Base-by-base conservation (phyloP, 2,329 filamentous ascomycete species). In the Pyrenophora seminiperda region DNA sequence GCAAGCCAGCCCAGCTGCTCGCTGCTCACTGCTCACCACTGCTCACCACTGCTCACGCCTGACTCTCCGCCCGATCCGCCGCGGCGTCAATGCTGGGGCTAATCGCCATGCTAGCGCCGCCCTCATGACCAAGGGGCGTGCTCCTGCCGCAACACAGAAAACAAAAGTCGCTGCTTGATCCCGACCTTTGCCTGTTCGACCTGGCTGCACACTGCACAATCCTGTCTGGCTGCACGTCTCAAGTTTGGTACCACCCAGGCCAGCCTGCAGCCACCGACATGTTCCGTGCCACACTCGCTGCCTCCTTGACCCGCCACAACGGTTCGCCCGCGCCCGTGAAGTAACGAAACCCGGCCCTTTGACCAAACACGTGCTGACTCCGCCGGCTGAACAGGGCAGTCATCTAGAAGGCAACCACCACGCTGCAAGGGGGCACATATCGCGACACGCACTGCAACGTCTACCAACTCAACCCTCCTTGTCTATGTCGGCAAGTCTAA, bases 221-320 rank as follows among this genome's bases (percentile, higher is more conserved):
- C 57, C 54, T 50, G 22, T 5, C 22, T 27, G 22, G 22, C 4
- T 9, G 7, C 51, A 50, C 53, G 56, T 56, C 60, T 63, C 66
- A 53, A 63, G 61, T 57, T 61, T 57, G 53, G 54, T 56, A 61
- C 19, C 20, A 18, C 36, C 19, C 29, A 38, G 31, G 15, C 18
- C 38, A 27, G 22, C 14, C 7, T 7, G 17, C 44, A 53, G 53
- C 53, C 53, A 45, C 46, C 40, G 39, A 50, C 42, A 43, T 49
- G 24, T 41, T 22, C 42, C 15, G 33, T 42, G 39, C 27, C 43
- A 41, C 20, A 27, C 37, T 29, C 24, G 4, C 22, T 47, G 34
- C 36, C 44, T 36, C 37, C 47, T 37, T 29, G 31, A 47, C 53
- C 58, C 55, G 45, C 42, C 36, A 29, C 20, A 9, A 22, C 45